Conservation (phyloP, 495 filamentous ascomycete genomes). For the Penicillium soppii region DNA sequence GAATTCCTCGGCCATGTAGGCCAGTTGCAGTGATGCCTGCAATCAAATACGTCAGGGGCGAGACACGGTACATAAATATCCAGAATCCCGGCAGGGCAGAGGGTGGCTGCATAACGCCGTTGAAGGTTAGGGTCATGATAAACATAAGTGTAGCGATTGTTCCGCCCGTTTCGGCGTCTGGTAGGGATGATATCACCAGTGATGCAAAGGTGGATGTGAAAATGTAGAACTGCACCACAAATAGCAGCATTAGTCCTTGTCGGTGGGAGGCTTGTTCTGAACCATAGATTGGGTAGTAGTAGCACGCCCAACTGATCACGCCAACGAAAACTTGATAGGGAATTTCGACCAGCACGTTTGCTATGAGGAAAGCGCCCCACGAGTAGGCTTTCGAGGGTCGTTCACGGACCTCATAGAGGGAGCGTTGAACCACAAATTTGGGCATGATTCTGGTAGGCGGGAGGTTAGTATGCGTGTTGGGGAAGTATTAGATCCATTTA, state of each 20-base stretch:
- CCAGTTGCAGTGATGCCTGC: slow-evolving; percentile 50
- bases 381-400: slow-evolving; percentile 67
- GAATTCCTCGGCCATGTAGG: slow-evolving; percentile 41
- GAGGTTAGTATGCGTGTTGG: background rate
- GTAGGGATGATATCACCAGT: slow-evolving; percentile 48
- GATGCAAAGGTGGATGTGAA: slow-evolving; percentile 71
- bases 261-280: slow-evolving; percentile 36
- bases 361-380: slow-evolving; percentile 69
- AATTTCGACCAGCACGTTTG: slow-evolving; percentile 70
- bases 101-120: slow-evolving; percentile 58
- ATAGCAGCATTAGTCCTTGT: slow-evolving; percentile 50
- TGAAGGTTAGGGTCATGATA: slow-evolving; percentile 59
- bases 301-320: slow-evolving; percentile 58
- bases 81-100: slow-evolving; percentile 54
- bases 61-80: slow-evolving; percentile 58
- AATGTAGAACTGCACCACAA: slow-evolving; percentile 63
- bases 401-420: slow-evolving; percentile 70
- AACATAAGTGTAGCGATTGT: slow-evolving; percentile 61
- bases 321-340: slow-evolving; percentile 65
- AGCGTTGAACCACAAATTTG: slow-evolving; percentile 63
- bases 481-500: background rate
- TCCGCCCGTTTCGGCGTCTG: slow-evolving; percentile 55
- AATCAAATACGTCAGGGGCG: slow-evolving; percentile 58
- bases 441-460: slow-evolving; percentile 61
- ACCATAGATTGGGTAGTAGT: slow-evolving; percentile 57